A percentile compares a stretch with the other conserved stretches of the same genome.
These are phyloP conservation scores for Byssoonygena ceratinophila DNA, from an alignment of 2,329 filamentous ascomycete genomes.

Conservation along the genomic window DNA sequence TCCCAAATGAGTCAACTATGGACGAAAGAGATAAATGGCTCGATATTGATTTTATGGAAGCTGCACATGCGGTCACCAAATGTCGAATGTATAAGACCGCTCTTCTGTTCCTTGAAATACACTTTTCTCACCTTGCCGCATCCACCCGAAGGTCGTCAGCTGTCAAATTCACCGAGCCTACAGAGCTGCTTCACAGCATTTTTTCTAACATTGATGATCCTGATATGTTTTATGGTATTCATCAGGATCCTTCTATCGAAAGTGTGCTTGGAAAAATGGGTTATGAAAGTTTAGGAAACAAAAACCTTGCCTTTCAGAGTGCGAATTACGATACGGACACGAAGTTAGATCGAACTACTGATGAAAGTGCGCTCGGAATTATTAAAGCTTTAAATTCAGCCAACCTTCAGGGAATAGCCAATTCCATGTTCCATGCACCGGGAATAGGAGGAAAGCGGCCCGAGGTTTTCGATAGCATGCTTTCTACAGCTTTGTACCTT, in stretches of 20 bases:
- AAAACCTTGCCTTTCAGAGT: conserved; percentile 79
- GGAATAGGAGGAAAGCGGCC: conserved; percentile 41
- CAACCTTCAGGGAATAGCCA: conserved; percentile 75
- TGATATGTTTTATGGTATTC: conserved; percentile 87
- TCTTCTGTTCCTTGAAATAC: conserved; percentile 69
- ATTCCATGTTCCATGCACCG: conserved; percentile 59
- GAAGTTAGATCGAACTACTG: conserved; percentile 47
- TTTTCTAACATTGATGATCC: conserved; percentile 92
- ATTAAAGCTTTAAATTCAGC: conserved; percentile 68
- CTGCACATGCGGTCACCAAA: conserved; percentile 58
- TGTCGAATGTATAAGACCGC: conserved; percentile 85
- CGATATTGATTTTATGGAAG: conserved; percentile 62
- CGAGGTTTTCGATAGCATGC: conserved; percentile 57
- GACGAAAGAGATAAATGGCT: conserved; percentile 76
- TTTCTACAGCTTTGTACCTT: conserved; percentile 67
- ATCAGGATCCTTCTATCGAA: conserved; percentile 63
- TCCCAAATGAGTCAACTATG: conserved; percentile 65
- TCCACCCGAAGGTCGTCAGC: conserved; percentile 58
- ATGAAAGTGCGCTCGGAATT: conserved; percentile 57
- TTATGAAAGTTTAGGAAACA: conserved; percentile 77
- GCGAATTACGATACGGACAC: conserved; percentile 84
- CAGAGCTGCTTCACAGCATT: conserved; percentile 64
- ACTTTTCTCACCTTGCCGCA: conserved; percentile 46
- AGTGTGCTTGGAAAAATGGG: conserved; percentile 74
- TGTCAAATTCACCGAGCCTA: conserved; percentile 45